Evolutionary conservation across 176 grass and related monocot species (phyloP), one percentile per base, ranked within the genome.

Genomic region (Triticum turgidum): DNA sequence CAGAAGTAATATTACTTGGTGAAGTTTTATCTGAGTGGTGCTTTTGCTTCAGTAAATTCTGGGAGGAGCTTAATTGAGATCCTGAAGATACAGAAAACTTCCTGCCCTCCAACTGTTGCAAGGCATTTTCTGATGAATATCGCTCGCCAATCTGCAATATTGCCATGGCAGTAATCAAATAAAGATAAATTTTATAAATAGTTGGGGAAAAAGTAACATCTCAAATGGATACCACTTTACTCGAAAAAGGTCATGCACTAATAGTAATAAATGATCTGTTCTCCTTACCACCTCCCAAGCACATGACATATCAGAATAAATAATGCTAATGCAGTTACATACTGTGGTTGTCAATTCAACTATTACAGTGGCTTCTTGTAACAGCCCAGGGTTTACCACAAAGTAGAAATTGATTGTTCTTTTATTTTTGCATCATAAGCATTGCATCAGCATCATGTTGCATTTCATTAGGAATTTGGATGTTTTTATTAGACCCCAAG

Each of bases 1-100:
- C 89, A 13, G 86, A 89, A 89, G 93, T 95, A 66, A 94, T 79
- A 74, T 92, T 87, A 87, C 93, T 95, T 61, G 89, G 90, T 39
- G 91, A 91, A 84, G 78, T 81, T 56, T 86, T 76, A 71, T 90
- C 90, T 77, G 95, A 90, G 49, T 80, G 86, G 33, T 87, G 63
- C 38, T 68, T 86, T 83, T 89, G 77, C 54, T 92, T 90, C 78
- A 90, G 62, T 61, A 78, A 69, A 83, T 88, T 81, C 80, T 52
- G 85, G 52, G 91, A 83, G 18, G 84, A 82, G 65, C 80, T 76
- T 51, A 84, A 68, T 76, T 91, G 76, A 76, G 87, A 88, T 63
- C 80, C 82, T 74, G 88, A 91, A 62, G 63, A 70, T 76, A 86
- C 41, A 71, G 86, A 76, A 69, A 87, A 79, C 18, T 88, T 94